These are phyloP conservation scores for Fusarium chlamydosporum DNA, from an alignment of 2,329 filamentous ascomycete species.

Conservation along the genomic window DNA sequence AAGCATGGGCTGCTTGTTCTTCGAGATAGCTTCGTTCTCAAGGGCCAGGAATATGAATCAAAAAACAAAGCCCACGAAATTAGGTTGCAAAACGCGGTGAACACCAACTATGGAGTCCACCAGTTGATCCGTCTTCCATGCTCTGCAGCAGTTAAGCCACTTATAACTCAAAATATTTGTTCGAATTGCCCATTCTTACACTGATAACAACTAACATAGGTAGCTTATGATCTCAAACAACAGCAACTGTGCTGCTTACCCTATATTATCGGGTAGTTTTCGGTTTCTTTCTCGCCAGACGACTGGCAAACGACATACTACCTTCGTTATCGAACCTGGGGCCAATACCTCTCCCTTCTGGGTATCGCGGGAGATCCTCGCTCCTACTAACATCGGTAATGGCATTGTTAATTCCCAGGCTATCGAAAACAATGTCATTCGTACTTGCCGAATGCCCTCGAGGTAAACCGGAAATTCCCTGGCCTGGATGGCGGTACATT, in stretches of 20 bases:
- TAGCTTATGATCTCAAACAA: not conserved
- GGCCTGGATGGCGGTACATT: not conserved
- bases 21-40: constrained; percentile 40
- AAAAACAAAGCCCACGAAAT: not conserved
- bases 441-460: constrained; percentile 16
- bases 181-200: not conserved
- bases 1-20: constrained; percentile 15
- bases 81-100: too few relatives aligned
- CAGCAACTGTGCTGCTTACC: not conserved
- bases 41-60: not conserved
- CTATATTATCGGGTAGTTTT: constrained; percentile 4
- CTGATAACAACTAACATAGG: constrained; percentile 15
- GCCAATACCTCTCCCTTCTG: constrained; percentile 1
- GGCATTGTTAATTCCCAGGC: constrained; percentile 8
- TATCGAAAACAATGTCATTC: not conserved
- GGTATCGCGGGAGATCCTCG: not conserved
- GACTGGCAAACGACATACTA: constrained; percentile 41
- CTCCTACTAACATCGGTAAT: constrained; percentile 5
- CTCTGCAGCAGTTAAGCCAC: not conserved
- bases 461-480: constrained; percentile 10
- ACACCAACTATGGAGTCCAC: not conserved
- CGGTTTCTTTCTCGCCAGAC: constrained; percentile 29
- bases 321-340: not conserved
- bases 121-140: not conserved
- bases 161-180: not conserved